A percentile compares a stretch with the other conserved stretches of the same genome.
Conservation (phyloP, 345 rosid genomes). For the Eucalyptus microcorys region DNA sequence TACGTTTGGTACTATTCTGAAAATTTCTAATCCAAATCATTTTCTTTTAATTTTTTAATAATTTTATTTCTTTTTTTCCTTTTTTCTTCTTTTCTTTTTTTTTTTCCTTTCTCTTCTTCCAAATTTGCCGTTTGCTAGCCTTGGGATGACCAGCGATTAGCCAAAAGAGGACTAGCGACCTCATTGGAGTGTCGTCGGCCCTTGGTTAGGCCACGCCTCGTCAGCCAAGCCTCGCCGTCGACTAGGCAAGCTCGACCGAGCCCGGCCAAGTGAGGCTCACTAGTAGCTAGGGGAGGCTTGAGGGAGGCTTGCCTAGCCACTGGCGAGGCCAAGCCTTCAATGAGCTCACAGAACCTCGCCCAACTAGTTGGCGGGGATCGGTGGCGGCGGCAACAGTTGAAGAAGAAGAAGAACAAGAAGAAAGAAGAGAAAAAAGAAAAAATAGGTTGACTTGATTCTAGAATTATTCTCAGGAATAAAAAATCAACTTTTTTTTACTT, state of each 20-base stretch:
- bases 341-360: rapidly evolving
- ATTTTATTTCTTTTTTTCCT: too few species aligned
- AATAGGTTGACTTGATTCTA: too few species aligned
- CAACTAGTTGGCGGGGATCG: rapidly evolving
- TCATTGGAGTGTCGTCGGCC: rapidly evolving
- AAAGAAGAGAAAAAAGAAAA: too few species aligned
- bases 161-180: rapidly evolving
- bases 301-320: too few species aligned
- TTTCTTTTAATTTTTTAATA: too few species aligned
- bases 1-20: rapidly evolving
- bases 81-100: rapidly evolving
- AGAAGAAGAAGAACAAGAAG: too few species aligned
- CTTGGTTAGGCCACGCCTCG: rapidly evolving
- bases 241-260: rapidly evolving
- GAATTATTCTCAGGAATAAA: rapidly evolving
- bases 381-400: rapidly evolving
- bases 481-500: too few species aligned
- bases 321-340: rapidly evolving
- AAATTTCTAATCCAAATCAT: too few species aligned
- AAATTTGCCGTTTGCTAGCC: rapidly evolving
- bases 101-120: too few species aligned
- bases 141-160: rapidly evolving
- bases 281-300: rapidly evolving
- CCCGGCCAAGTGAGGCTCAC: rapidly evolving
- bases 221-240: rapidly evolving